phyloP scores from a whole-genome alignment of 257 asterid species.

The Nemophila menziesii region DNA sequence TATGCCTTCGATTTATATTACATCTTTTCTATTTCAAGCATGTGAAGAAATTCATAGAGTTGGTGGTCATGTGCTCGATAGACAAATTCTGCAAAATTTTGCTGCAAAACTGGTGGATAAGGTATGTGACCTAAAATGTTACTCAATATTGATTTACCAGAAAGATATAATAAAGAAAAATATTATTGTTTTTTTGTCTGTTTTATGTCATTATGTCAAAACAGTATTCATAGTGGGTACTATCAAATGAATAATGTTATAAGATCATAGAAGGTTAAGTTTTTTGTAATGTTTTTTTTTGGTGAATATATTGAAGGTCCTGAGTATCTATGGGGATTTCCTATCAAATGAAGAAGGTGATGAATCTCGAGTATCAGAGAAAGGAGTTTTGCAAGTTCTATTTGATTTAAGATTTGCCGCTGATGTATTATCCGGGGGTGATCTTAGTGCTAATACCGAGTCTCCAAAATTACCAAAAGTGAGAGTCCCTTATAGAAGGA shows the following conservation, averaged over 20 bases:
- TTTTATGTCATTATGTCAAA: no score
- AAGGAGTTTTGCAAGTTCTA: conserved; percentile 75
- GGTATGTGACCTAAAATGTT: conserved; percentile 27
- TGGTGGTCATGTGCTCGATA: conserved; percentile 96
- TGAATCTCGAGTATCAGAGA: conserved; percentile 60
- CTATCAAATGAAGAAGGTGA: conserved; percentile 40
- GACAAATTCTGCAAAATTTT: conserved; percentile 67
- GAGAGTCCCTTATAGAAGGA: conserved; percentile 61
- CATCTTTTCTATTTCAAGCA: conserved; percentile 68
- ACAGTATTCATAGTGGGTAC: no score
- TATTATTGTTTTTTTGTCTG: no score
- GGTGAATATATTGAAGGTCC: conserved; percentile 31
- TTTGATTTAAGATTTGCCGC: conserved; percentile 81
- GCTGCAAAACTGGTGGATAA: conserved; percentile 59
- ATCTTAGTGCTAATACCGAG: conserved; percentile 39
- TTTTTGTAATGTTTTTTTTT: conserved; percentile 12
- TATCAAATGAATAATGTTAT: no score
- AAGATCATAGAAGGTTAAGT: neutral
- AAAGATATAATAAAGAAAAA: no score
- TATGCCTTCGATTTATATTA: conserved; percentile 78
- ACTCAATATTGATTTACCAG: neutral
- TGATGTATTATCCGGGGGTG: conserved; percentile 76
- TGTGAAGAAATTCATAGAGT: conserved; percentile 93
- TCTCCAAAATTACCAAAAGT: conserved; percentile 32
- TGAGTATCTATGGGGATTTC: conserved; percentile 60